phyloP scores from a whole-genome alignment of 768 basidiomycete genomes.

The Nevesoporus exiguus region DNA sequence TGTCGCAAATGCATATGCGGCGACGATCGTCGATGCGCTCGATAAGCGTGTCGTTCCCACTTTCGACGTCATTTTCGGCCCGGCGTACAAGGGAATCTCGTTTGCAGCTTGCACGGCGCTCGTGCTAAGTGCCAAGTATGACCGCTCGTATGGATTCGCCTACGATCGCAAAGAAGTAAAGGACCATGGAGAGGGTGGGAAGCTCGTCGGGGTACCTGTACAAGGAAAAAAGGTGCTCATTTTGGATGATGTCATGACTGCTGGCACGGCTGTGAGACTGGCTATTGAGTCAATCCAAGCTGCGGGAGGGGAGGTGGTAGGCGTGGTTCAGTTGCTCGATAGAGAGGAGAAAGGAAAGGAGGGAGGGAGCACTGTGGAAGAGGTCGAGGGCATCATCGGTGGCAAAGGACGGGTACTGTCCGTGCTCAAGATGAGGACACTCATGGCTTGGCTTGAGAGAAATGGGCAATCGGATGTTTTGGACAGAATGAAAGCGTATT shows the following conservation, averaged over 20 bases:
- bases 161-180: slow-evolving; percentile 97
- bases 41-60: slow-evolving; percentile 30
- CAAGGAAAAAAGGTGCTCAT: slow-evolving; percentile 79
- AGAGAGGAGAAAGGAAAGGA: slow-evolving; percentile 44
- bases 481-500: slow-evolving; percentile 70
- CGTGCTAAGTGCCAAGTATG: slow-evolving; percentile 63
- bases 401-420: slow-evolving; percentile 68
- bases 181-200: slow-evolving; percentile 94
- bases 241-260: slow-evolving; percentile 95
- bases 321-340: slow-evolving; percentile 84
- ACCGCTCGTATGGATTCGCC: slow-evolving; percentile 70
- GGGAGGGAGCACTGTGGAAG: slow-evolving; percentile 72
- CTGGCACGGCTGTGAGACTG: slow-evolving; percentile 81
- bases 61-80: slow-evolving; percentile 90
- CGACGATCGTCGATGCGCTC: slow-evolving; percentile 60
- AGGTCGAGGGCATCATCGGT: slow-evolving; percentile 69
- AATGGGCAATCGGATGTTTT: slow-evolving; percentile 63
- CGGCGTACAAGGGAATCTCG: slow-evolving; percentile 96
- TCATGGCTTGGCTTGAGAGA: slow-evolving; percentile 79
- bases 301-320: slow-evolving; percentile 79
- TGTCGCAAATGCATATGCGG: slow-evolving; percentile 79
- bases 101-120: slow-evolving; percentile 84
- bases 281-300: slow-evolving; percentile 70
- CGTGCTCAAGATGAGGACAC: slow-evolving; percentile 80
- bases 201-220: slow-evolving; percentile 83